Percentiles rank a stretch among this genome's conserved stretches.
phyloP scores from a whole-genome alignment of 495 filamentous ascomycete species.

The Hyaloscypha bicolor region DNA sequence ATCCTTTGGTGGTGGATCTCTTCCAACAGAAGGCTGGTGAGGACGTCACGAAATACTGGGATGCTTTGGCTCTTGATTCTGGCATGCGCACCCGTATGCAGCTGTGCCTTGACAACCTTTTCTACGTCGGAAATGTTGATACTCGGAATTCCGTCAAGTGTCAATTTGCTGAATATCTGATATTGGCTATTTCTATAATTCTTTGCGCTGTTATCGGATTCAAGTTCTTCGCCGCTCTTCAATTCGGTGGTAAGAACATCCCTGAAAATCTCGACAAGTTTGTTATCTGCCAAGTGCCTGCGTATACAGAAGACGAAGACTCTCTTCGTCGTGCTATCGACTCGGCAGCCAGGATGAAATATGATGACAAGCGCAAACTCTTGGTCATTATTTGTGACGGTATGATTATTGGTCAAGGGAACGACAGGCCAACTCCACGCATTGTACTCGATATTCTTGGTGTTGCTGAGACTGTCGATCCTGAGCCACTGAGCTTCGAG shows the following conservation, averaged over 20 bases:
- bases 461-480: constrained; percentile 89
- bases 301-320: constrained; percentile 98
- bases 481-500: constrained; percentile 97
- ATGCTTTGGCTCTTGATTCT: constrained; percentile 59
- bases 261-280: constrained; percentile 98
- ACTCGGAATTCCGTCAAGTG: constrained; percentile 87
- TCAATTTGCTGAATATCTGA: constrained; percentile 86
- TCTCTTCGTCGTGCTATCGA: constrained; percentile 96
- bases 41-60: constrained; percentile 85
- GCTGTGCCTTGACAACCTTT: constrained; percentile 89
- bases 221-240: constrained; percentile 96
- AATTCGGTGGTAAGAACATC: constrained; percentile 87
- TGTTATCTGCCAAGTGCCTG: constrained; percentile 95
- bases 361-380: constrained; percentile 98
- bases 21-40: constrained; percentile 75
- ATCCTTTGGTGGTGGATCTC: constrained; percentile 67
- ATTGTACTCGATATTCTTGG: constrained; percentile 98
- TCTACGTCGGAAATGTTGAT: constrained; percentile 91
- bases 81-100: constrained; percentile 67
- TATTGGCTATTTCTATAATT: constrained; percentile 86
- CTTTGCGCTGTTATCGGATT: constrained; percentile 82
- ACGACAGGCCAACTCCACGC: constrained; percentile 90
- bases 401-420: constrained; percentile 99
- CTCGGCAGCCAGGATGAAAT: constrained; percentile 91
- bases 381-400: constrained; percentile 94